These are phyloP conservation scores for Cercospora sojina DNA, from an alignment of 2,329 filamentous ascomycete species.

Conservation along the genomic window DNA sequence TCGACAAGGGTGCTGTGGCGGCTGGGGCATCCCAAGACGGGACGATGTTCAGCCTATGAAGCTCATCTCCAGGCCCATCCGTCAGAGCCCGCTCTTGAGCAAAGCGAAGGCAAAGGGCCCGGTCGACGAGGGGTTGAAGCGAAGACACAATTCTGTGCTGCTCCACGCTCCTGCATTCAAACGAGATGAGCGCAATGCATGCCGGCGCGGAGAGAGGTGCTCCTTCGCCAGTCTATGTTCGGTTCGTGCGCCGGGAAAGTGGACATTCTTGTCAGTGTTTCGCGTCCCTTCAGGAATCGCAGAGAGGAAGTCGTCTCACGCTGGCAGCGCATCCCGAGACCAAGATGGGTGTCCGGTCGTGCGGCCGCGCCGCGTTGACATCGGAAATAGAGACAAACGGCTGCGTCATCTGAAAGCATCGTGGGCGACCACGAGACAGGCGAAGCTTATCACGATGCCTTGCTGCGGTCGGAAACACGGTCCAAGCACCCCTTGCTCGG, in stretches of 20 bases:
- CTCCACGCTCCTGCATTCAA: not conserved
- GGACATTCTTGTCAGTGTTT: not conserved
- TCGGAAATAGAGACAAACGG: conserved; percentile 2
- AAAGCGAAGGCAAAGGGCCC: not conserved
- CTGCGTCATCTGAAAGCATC: not conserved
- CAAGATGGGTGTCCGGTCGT: not conserved
- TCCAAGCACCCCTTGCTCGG: conserved; percentile 4
- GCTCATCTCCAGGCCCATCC: not conserved
- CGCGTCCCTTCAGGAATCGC: not conserved
- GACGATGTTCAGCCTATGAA: not conserved
- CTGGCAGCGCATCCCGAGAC: not conserved
- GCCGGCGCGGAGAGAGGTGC: not conserved
- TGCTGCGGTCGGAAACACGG: conserved; percentile 9
- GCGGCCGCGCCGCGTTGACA: conserved; percentile 1
- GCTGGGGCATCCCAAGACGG: not conserved
- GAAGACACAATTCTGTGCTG: not conserved
- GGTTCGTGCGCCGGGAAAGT: not conserved
- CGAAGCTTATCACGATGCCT: conserved; percentile 1
- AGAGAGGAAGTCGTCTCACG: not conserved
- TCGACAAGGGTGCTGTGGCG: not conserved
- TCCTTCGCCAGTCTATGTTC: not conserved
- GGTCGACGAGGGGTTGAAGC: not conserved
- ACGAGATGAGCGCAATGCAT: not conserved
- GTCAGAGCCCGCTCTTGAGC: not conserved
- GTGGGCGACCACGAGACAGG: conserved; percentile 5